Evolutionary conservation across 1,284 basidiomycete species (phyloP), one percentile per base, ranked within the genome.

Genomic region (Pseudozyma pruni): DNA sequence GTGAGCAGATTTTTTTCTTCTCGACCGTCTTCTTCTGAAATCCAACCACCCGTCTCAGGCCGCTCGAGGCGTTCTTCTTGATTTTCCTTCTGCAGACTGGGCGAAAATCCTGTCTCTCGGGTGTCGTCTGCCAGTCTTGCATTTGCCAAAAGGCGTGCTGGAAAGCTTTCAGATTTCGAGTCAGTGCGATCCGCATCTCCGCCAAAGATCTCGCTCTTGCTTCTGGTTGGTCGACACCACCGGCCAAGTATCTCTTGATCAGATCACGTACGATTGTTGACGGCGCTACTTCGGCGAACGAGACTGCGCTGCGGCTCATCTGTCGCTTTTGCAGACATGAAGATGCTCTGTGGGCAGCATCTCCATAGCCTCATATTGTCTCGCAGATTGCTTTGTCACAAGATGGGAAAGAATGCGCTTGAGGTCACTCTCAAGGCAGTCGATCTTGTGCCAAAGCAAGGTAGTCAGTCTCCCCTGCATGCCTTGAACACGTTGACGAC

Each of bases 121-220:
- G 55, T 64, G 61, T 64, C 61, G 61, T 64, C 50, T 54, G 55
- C 54, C 61, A 58, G 29, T 4, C 48, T 34, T n/a, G 43, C 43
- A 33, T 0, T 31, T 41, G 19, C n/a, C 29, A 19, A 44, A 56
- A 57, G 53, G 49, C 45, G 54, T 61, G 59, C 46, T 46, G 42
- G 20, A 32, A 9, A 19, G n/a, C 8, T 39, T 4, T 11, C 34
- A 42, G 27, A 23, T 20, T 16, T 49, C 47, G 47, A 49, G 47
- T 49, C 47, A 40, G 38, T 39, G 7, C 20, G 17, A 8, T 14
- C 14, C 6, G 22, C 17, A 2, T 8, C n/a, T 19, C 37, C 38
- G 19, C n/a, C n/a, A n/a, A n/a, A n/a, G n/a, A n/a, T n/a, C 37
- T 38, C 29, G n/a, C 9, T 31, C 13, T 17, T 33, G 10, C n/a